These are phyloP conservation scores for Rhododendron mucronatum DNA, from an alignment of 148 eudicot genomes.

Conservation along the genomic window DNA sequence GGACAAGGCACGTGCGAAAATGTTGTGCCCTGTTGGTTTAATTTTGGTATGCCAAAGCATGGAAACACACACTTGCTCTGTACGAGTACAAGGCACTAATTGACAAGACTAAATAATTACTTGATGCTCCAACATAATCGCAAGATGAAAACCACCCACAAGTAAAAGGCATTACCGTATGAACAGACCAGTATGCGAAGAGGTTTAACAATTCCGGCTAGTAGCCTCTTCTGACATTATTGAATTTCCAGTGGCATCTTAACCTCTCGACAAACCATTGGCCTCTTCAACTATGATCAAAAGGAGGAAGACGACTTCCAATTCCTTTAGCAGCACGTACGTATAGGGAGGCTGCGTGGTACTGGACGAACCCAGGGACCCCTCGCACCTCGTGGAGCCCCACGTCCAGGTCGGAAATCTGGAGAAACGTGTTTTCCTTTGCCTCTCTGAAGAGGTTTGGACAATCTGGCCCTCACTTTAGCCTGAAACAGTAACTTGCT, in stretches of 20 bases:
- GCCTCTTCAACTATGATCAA: slow-evolving; percentile 59
- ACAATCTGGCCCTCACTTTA: slow-evolving; percentile 87
- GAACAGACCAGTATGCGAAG: neutral
- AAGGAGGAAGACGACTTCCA: slow-evolving; percentile 40
- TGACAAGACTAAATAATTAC: neutral
- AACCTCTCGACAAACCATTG: slow-evolving; percentile 38
- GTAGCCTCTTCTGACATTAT: neutral
- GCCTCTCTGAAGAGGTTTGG: slow-evolving; percentile 85
- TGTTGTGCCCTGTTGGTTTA: no score
- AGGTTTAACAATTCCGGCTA: neutral
- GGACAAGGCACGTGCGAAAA: no score
- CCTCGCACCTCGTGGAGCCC: slow-evolving; percentile 39
- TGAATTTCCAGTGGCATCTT: slow-evolving; percentile 10
- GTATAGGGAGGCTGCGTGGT: slow-evolving; percentile 56
- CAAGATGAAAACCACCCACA: neutral
- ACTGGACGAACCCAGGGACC: slow-evolving; percentile 74
- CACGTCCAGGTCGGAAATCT: slow-evolving; percentile 50
- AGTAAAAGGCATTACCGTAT: neutral
- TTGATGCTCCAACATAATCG: neutral
- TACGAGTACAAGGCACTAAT: no score
- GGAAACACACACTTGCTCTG: no score
- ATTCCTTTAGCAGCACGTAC: slow-evolving; percentile 46
- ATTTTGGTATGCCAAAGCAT: no score
- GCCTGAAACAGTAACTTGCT: slow-evolving; percentile 34
- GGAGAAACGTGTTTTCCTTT: slow-evolving; percentile 63